phyloP scores from a whole-genome alignment of 1,284 basidiomycete genomes.

The Cutaneotrichosporon sp. region DNA sequence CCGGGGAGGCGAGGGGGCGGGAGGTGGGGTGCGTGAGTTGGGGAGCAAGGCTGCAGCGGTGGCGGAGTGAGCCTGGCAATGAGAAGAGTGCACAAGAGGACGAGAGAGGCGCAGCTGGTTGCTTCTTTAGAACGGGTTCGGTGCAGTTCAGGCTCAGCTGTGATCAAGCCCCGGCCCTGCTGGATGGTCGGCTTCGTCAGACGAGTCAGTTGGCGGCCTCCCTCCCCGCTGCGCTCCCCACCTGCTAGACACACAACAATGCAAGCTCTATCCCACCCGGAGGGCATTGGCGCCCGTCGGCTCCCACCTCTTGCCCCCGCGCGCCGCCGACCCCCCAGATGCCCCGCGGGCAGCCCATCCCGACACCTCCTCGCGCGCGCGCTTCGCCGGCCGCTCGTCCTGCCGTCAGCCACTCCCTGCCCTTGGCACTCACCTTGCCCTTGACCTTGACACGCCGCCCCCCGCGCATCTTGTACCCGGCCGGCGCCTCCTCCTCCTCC shows the following conservation, averaged over 20 bases:
- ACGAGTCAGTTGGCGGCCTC: background rate
- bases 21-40: no score
- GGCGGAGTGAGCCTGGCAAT: no score
- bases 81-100: no score
- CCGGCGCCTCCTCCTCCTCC: slow-evolving; percentile 12
- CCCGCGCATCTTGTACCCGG: slow-evolving; percentile 35
- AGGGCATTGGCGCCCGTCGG: slow-evolving; percentile 52
- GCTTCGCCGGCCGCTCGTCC: slow-evolving; percentile 12
- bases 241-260: background rate
- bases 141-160: no score
- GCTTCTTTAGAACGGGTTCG: no score
- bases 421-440: slow-evolving; percentile 16
- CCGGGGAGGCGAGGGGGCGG: no score
- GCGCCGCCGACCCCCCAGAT: slow-evolving; percentile 1
- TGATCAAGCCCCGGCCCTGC: no score
- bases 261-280: slow-evolving; percentile 28
- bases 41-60: no score
- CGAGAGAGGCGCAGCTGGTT: no score
- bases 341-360: slow-evolving; percentile 14
- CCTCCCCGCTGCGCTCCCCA: background rate
- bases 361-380: background rate
- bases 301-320: slow-evolving; percentile 40
- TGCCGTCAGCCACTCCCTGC: slow-evolving; percentile 10
- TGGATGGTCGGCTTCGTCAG: no score
- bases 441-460: slow-evolving; percentile 44